A percentile compares a stretch with the other conserved stretches of the same genome.
These are phyloP conservation scores for Penicillium sp. DNA, from an alignment of 2,329 filamentous ascomycete species.

Conservation along the genomic window DNA sequence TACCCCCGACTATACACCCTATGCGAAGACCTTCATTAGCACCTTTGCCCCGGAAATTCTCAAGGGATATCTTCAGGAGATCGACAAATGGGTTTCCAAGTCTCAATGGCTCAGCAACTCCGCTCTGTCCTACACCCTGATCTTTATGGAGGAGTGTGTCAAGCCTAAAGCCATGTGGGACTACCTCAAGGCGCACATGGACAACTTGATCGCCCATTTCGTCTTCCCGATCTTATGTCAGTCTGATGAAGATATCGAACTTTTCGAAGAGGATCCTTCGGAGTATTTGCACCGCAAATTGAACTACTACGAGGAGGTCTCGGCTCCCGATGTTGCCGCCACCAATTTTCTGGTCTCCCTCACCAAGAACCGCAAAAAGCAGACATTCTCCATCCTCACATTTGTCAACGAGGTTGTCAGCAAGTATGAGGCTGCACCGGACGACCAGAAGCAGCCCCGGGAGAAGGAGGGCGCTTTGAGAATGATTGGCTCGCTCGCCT, in stretches of 20 bases:
- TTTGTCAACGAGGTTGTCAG: constrained; percentile 96
- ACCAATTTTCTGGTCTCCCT: constrained; percentile 95
- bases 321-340: constrained; percentile 88
- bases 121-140: constrained; percentile 86
- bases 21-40: constrained; percentile 84
- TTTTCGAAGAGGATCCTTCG: constrained; percentile 90
- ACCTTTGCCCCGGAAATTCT: constrained; percentile 95
- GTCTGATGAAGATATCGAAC: constrained; percentile 84
- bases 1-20: constrained; percentile 71
- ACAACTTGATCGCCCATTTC: constrained; percentile 88
- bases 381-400: constrained; percentile 89
- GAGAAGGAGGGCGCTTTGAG: constrained; percentile 94
- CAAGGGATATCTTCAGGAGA: constrained; percentile 88
- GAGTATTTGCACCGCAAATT: constrained; percentile 97
- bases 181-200: constrained; percentile 87
- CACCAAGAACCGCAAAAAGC: constrained; percentile 90
- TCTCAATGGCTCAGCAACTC: constrained; percentile 92
- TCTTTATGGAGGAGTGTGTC: constrained; percentile 95
- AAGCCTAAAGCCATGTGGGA: constrained; percentile 97
- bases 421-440: constrained; percentile 79
- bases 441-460: constrained; percentile 86
- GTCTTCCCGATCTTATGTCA: constrained; percentile 95
- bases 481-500: constrained; percentile 94
- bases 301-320: constrained; percentile 97
- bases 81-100: constrained; percentile 97